Conservation (phyloP, 106 monocot genomes). For the Hemerocallis citrina region DNA sequence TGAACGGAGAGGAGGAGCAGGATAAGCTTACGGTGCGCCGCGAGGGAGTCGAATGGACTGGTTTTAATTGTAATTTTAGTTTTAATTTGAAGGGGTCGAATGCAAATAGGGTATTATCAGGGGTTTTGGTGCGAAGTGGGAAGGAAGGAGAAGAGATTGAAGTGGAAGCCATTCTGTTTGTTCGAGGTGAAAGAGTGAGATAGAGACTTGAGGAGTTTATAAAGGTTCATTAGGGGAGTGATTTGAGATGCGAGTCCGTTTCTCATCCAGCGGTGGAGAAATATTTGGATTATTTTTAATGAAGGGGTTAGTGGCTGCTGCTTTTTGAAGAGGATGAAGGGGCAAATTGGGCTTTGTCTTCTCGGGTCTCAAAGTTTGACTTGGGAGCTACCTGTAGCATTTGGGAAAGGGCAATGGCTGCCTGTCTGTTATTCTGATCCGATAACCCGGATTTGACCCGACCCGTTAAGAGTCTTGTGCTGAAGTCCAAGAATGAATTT, state of each 20-base stretch:
- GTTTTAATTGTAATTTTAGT: too few species aligned
- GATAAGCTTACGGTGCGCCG: not conserved
- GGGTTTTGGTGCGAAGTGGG: not conserved
- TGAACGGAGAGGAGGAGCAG: slow-evolving; percentile 14
- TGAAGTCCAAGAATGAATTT: too few species aligned
- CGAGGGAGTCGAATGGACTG: not conserved
- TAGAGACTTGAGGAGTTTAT: not conserved
- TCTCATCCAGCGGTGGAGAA: too few species aligned
- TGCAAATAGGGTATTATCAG: too few species aligned
- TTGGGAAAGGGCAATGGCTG: not conserved
- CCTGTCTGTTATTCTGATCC: too few species aligned
- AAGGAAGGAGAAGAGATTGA: not conserved
- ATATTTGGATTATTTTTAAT: not conserved
- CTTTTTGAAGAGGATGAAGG: not conserved
- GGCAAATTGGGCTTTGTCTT: not conserved
- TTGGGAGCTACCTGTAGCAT: not conserved
- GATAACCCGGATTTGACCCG: too few species aligned
- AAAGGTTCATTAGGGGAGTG: too few species aligned
- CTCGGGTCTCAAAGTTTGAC: too few species aligned
- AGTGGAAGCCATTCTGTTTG: slow-evolving; percentile 5
- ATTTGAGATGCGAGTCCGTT: too few species aligned
- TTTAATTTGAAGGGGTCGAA: not conserved
- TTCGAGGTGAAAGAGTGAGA: too few species aligned
- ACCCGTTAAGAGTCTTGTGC: too few species aligned
- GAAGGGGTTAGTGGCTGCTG: too few species aligned